These are phyloP conservation scores for Capsicum pubescens DNA, from an alignment of 257 asterid genomes.

Conservation along the genomic window DNA sequence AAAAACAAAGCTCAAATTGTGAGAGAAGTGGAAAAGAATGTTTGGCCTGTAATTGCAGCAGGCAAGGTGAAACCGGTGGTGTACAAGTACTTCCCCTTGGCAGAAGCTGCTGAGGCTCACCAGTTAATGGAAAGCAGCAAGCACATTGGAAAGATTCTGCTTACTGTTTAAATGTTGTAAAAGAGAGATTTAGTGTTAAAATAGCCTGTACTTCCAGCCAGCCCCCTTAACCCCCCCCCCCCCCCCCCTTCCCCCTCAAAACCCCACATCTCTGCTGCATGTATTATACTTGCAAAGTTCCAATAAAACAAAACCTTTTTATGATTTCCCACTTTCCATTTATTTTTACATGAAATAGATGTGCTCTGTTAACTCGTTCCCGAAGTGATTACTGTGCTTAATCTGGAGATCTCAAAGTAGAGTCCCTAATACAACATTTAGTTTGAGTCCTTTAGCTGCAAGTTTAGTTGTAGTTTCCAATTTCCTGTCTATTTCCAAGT, in stretches of 20 bases:
- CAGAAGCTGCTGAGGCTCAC: slow-evolving; percentile 82
- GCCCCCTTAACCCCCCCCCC: neutral
- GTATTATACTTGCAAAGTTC: neutral
- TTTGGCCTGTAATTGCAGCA: slow-evolving; percentile 86
- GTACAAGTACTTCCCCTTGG: slow-evolving; percentile 62
- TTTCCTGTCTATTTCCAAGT: neutral
- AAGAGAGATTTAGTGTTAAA: neutral
- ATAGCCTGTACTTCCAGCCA: neutral
- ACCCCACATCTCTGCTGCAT: neutral
- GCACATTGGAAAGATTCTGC: slow-evolving; percentile 88
- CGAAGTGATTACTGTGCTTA: neutral
- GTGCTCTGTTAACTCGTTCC: neutral
- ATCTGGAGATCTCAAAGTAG: slow-evolving; percentile 13
- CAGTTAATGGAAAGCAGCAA: slow-evolving; percentile 84
- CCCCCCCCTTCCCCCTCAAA: neutral
- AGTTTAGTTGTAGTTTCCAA: neutral
- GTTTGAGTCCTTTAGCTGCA: neutral
- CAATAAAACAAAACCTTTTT: neutral
- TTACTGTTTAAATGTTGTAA: slow-evolving; percentile 40
- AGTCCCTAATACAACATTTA: neutral
- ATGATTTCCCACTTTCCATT: neutral
- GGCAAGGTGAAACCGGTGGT: slow-evolving; percentile 84
- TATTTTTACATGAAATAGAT: neutral
- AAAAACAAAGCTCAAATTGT: slow-evolving; percentile 83
- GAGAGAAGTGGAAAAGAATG: slow-evolving; percentile 88